Conservation (phyloP, 2,329 filamentous ascomycete species). For the Verticillium longisporum region DNA sequence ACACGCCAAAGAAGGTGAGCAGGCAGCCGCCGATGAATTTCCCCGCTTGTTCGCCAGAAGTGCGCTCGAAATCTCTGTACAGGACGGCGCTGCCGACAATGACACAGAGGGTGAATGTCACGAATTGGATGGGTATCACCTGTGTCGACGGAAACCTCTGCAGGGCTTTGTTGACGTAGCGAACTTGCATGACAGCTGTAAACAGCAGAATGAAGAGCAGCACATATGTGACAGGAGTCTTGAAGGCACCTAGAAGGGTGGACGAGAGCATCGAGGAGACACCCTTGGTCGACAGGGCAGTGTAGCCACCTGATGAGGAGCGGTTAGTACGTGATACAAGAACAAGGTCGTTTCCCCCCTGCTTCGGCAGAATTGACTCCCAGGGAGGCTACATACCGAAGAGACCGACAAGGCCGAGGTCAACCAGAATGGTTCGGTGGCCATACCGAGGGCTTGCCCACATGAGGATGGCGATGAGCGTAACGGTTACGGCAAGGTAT, state of each 20-base stretch:
- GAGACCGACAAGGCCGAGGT: conserved; percentile 84
- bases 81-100: conserved; percentile 90
- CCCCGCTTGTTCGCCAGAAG: conserved; percentile 61
- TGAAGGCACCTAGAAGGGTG: conserved; percentile 80
- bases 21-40: conserved; percentile 90
- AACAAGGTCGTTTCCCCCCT: background rate
- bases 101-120: conserved; percentile 91
- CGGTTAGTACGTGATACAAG: background rate
- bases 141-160: conserved; percentile 96
- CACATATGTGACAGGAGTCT: conserved; percentile 85
- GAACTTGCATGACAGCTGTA: conserved; percentile 94
- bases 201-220: conserved; percentile 71
- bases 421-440: conserved; percentile 80
- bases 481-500: conserved; percentile 72
- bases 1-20: conserved; percentile 94
- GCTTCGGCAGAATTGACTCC: background rate
- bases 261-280: conserved; percentile 92
- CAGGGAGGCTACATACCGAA: conserved; percentile 58
- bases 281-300: conserved; percentile 92
- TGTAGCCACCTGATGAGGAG: conserved; percentile 67
- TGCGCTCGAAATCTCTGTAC: conserved; percentile 90
- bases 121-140: conserved; percentile 96
- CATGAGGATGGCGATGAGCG: conserved; percentile 70
- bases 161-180: conserved; percentile 82
- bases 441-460: conserved; percentile 79